Base-by-base conservation (phyloP, 345 rosid genomes). In the Populus nigra region DNA sequence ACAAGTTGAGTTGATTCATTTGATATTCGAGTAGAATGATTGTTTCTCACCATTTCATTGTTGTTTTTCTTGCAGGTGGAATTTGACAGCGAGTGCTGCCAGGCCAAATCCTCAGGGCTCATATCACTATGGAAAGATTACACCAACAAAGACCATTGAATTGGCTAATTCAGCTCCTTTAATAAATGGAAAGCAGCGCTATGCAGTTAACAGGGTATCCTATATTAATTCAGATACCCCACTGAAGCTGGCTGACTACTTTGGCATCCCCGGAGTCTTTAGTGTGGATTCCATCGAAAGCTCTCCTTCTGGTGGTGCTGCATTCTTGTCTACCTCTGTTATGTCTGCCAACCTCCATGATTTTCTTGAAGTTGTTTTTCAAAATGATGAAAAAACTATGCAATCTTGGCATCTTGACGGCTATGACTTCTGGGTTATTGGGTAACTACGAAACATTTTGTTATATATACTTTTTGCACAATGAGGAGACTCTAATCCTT, bases 51-150 rank as follows among this genome's bases (percentile, higher is more conserved):
- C 50, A 8, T 65, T n/a, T 75, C 15, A 41, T 38, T 49, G n/a
- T 15, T 23, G 25, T 38, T 76, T 57, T 77, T 22, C 59, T 68
- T 76, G 77, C 67, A 90, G 94, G 87, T 89, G 97, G 97, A 94
- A 94, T 81, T 86, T 94, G 83, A 94, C 97, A 7, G 91, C 97
- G 63, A 94, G 85, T 83, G 97, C 97, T 72, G 97, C 98, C 27
- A 91, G 98, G 79, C 97, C 97, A n/a, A 94, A 94, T 77, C 98
- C 98, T 73, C 97, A 94, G 81, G 98, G 98, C 13, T 94, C 98
- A 1, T 94, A 35, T 84, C 98, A 94, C 70, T 94, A 94, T 7
- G 98, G 98, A 76, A 84, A 62, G 75, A 90, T 94, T 73, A 71
- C 36, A 15, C 45, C 89, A 22, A 86, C 93, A 3, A 88, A 80